These are phyloP conservation scores for Sporothrix curviconia DNA, from an alignment of 2,329 filamentous ascomycete species.

Conservation along the genomic window DNA sequence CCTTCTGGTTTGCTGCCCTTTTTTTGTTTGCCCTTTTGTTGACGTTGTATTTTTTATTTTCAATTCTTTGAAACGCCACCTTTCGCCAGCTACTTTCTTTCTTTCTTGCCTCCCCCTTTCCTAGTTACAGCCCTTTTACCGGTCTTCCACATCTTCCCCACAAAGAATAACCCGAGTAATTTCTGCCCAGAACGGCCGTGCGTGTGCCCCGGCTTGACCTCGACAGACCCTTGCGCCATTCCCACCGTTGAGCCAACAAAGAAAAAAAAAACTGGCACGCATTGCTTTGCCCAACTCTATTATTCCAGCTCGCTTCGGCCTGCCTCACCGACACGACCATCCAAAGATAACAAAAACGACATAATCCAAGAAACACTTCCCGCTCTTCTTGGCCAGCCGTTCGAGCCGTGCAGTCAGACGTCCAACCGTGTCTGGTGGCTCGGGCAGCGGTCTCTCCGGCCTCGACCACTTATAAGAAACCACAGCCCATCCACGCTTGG, in stretches of 20 bases:
- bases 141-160: background rate
- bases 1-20: no score
- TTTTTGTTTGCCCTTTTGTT: no score
- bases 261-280: background rate
- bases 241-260: background rate
- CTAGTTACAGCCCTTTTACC: background rate
- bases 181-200: conserved; percentile 5
- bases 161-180: background rate
- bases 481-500: background rate
- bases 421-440: conserved; percentile 4
- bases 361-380: no score
- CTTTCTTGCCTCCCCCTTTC: background rate
- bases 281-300: conserved; percentile 10
- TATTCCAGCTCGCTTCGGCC: background rate
- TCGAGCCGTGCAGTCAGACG: background rate
- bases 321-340: no score
- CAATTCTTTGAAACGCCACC: background rate
- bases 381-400: background rate
- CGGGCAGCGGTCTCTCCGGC: background rate
- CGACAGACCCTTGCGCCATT: background rate
- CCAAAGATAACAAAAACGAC: no score
- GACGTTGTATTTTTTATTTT: background rate
- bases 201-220: background rate
- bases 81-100: background rate
- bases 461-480: background rate